Conservation (phyloP, 441 rosid species). For the Aquilaria agallochum region DNA sequence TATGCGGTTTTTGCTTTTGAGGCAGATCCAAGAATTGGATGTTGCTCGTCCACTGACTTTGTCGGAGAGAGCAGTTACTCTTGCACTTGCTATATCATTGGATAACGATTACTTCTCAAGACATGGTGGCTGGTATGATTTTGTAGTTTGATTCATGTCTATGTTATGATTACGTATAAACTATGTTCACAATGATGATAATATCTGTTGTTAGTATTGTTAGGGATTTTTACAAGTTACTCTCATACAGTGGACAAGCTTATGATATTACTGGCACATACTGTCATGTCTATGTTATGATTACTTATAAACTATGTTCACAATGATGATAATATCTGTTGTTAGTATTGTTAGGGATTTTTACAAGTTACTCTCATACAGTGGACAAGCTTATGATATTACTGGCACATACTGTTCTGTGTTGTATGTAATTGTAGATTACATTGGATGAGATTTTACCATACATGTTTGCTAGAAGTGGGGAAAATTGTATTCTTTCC, state of each 20-base stretch:
- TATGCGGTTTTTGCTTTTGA: slow-evolving; percentile 8
- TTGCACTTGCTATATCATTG: slow-evolving; percentile 89
- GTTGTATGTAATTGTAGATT: too few relatives aligned
- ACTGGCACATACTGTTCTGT: neutral
- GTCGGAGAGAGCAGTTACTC: slow-evolving; percentile 78
- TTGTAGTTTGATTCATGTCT: neutral
- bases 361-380: neutral
- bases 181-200: neutral
- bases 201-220: neutral
- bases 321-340: neutral
- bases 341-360: neutral
- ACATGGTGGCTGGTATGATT: slow-evolving; percentile 85
- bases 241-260: too few relatives aligned
- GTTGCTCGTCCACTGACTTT: slow-evolving; percentile 63
- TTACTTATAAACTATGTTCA: neutral
- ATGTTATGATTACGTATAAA: neutral
- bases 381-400: too few relatives aligned
- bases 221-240: neutral
- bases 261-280: too few relatives aligned
- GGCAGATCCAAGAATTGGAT: slow-evolving; percentile 77
- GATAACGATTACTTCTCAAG: slow-evolving; percentile 95
- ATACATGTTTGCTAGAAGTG: too few relatives aligned
- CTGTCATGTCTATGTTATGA: neutral
- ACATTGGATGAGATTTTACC: too few relatives aligned
- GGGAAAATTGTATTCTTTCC: too few relatives aligned